These are phyloP conservation scores for Ganoderma leucocontextum DNA, from an alignment of 1,284 basidiomycete genomes.

Conservation along the genomic window DNA sequence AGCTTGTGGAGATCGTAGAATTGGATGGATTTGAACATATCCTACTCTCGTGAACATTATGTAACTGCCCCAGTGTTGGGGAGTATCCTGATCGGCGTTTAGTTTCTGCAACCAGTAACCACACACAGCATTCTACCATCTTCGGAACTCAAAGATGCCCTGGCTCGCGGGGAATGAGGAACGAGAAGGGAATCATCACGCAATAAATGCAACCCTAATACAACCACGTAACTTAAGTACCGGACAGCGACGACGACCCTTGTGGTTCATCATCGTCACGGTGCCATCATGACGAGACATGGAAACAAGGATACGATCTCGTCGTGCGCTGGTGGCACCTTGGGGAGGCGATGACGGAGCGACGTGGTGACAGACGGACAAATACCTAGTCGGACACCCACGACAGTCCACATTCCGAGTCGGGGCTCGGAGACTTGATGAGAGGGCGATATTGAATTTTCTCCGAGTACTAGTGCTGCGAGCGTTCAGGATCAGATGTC, in stretches of 20 bases:
- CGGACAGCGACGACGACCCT: not conserved
- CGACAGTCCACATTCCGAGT: not conserved
- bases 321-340: not conserved
- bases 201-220: not conserved
- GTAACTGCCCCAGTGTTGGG: no score
- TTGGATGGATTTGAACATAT: not conserved
- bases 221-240: not conserved
- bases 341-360: not conserved
- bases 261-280: not conserved
- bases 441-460: slow-evolving; percentile 20
- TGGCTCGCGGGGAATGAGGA: not conserved
- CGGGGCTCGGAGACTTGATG: slow-evolving; percentile 13
- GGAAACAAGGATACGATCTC: not conserved
- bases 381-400: not conserved
- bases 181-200: not conserved
- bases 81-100: not conserved
- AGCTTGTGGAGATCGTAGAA: not conserved
- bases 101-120: not conserved
- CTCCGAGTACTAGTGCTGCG: not conserved
- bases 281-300: not conserved
- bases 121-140: not conserved
- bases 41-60: no score
- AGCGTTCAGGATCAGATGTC: slow-evolving; percentile 4
- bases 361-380: not conserved
- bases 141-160: not conserved